These are phyloP conservation scores for Sicyos edulis DNA, from an alignment of 306 rosid species.

Conservation along the genomic window DNA sequence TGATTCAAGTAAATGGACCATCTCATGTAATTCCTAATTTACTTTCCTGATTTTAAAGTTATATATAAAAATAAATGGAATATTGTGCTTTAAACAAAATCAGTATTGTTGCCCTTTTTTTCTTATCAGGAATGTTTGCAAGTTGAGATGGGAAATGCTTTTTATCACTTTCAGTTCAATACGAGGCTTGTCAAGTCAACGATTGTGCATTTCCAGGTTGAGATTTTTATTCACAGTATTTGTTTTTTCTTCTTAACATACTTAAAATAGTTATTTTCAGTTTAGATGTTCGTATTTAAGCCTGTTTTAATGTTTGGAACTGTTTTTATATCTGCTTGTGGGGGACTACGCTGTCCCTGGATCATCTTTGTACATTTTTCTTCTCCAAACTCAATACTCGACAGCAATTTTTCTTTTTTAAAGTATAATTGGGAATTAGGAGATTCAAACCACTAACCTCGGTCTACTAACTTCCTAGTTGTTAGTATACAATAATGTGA, in stretches of 20 bases:
- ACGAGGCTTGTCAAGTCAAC: constrained; percentile 91
- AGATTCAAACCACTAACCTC: too few species aligned
- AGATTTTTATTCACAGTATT: constrained; percentile 16
- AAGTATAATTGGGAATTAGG: too few species aligned
- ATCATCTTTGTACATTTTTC: neutral
- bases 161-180: constrained; percentile 78
- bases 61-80: neutral
- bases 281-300: neutral
- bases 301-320: neutral
- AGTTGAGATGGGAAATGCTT: constrained; percentile 52
- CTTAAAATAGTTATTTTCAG: neutral
- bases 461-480: too few species aligned
- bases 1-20: neutral
- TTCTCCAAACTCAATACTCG: neutral
- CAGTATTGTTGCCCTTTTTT: constrained; percentile 1
- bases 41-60: neutral
- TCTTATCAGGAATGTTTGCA: constrained; percentile 57
- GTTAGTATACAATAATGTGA: too few species aligned
- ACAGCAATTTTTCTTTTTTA: too few species aligned
- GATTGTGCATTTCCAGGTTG: constrained; percentile 92
- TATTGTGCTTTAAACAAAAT: neutral
- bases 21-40: neutral
- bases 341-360: neutral
- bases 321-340: neutral
- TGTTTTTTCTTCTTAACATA: neutral